These are phyloP conservation scores for Sphaerulina musiva DNA, from an alignment of 2,329 filamentous ascomycete genomes.

Conservation along the genomic window DNA sequence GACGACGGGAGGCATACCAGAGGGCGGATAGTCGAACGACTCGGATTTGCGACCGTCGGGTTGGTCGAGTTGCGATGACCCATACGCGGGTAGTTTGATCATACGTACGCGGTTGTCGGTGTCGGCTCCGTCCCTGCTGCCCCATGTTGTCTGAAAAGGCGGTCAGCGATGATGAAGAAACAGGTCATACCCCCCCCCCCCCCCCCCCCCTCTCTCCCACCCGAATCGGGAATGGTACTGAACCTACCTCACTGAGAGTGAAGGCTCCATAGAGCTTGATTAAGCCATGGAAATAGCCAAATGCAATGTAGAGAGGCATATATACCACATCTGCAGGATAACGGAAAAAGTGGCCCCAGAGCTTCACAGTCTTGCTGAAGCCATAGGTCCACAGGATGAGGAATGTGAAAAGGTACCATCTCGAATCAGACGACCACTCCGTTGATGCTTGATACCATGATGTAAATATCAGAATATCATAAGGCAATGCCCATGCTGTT, in stretches of 20 bases:
- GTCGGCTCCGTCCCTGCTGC: slow-evolving; percentile 86
- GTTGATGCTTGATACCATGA: slow-evolving; percentile 62
- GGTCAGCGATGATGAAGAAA: slow-evolving; percentile 20
- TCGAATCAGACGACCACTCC: slow-evolving; percentile 32
- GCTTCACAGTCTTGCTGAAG: slow-evolving; percentile 85
- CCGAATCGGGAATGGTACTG: slow-evolving; percentile 7
- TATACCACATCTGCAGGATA: slow-evolving; percentile 75
- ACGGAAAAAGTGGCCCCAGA: slow-evolving; percentile 76
- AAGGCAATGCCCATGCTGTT: slow-evolving; percentile 74
- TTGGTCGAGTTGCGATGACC: slow-evolving; percentile 15
- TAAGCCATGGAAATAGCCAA: slow-evolving; percentile 86
- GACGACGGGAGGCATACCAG: slow-evolving; percentile 16
- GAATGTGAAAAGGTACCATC: slow-evolving; percentile 49
- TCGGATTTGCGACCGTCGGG: slow-evolving; percentile 31
- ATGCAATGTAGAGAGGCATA: slow-evolving; percentile 77
- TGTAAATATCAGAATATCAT: slow-evolving; percentile 67
- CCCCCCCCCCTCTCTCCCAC: too few relatives aligned
- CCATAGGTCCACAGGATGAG: slow-evolving; percentile 66
- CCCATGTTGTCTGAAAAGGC: slow-evolving; percentile 74
- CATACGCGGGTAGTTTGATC: slow-evolving; percentile 38
- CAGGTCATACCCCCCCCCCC: too few relatives aligned
- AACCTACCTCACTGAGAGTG: slow-evolving; percentile 63
- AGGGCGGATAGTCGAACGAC: slow-evolving; percentile 27
- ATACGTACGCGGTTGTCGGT: slow-evolving; percentile 69
- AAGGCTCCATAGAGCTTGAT: slow-evolving; percentile 86